These are phyloP conservation scores for Saposhnikovia divaricata DNA, from an alignment of 129 eudicot species.

Conservation along the genomic window DNA sequence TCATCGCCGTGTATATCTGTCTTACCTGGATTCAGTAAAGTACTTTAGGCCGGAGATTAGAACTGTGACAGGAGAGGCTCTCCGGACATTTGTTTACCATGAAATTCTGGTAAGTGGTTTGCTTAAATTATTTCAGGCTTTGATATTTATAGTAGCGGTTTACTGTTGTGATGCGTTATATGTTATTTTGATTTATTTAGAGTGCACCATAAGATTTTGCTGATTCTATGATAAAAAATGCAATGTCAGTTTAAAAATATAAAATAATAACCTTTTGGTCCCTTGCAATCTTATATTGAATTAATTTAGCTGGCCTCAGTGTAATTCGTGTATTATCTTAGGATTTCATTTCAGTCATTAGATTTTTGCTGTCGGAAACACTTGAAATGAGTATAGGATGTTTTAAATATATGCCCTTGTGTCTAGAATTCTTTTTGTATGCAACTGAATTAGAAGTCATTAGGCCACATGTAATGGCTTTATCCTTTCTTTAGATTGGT, in stretches of 20 bases:
- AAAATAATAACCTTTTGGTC: no score
- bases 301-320: background rate
- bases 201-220: background rate
- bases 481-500: background rate
- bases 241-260: background rate
- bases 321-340: background rate
- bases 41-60: constrained; percentile 89
- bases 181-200: background rate
- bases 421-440: background rate
- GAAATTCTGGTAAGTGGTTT: constrained; percentile 68
- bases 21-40: constrained; percentile 91
- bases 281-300: background rate
- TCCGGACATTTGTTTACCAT: constrained; percentile 93
- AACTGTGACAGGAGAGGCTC: constrained; percentile 92
- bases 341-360: background rate
- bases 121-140: background rate
- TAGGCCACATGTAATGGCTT: background rate
- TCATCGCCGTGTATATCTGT: constrained; percentile 91
- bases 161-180: background rate
- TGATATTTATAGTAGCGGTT: background rate
- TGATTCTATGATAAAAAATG: background rate
- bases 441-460: background rate
- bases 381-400: background rate
- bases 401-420: background rate
- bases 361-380: background rate